Evolutionary conservation across 805 yeast genomes (phyloP), one percentile per base, ranked within the genome.

Genomic region (Sungouiozyma intestinalis): DNA sequence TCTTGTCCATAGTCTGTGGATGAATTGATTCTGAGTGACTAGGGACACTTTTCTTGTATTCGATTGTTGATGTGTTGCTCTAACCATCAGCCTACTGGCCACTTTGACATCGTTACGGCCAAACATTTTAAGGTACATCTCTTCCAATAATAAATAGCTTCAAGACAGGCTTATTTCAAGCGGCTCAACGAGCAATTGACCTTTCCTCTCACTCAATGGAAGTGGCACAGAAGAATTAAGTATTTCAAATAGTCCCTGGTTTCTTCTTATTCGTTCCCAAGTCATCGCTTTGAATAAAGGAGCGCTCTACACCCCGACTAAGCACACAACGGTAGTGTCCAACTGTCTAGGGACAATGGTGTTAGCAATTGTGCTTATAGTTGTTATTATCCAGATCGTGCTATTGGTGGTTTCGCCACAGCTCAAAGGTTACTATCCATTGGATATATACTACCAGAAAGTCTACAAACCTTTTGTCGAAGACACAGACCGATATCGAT

Each of bases 371-470:
- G 6, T 24, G 9, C 29, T 24, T 7, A 11, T 24, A 24, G 29
- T 24, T 11, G 29, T 6, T 6, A 6, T 24, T 24, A 11, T 31
- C 7, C 53, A 49, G 20, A 48, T 58, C 2, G 37, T 51, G 5
- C 41, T 57, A 13, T 42, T 58, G 6, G 39, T 60, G 8, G 40
- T 59, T 13, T 59, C 64, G 1, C 64, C 64, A 0, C 43, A 47
- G 14, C 47, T 46, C 35, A 53, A 49, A 43, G 7, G 40, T 4
- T 31, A 13, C 14, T 44, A 51, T 40, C 47, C 54, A 1, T 54
- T 63, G 27, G 38, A 51, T 3, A 29, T 51, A 41, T 60, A 58
- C 38, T 60, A 63, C 41, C 39, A 29, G 8, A 20, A 42, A 3
- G 44, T 60, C 3, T 62, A 52, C 39, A 43, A 47, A 20, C 64